Evolutionary conservation across 768 basidiomycete species (phyloP).

Genomic region (Leucogyrophana mollusca): DNA sequence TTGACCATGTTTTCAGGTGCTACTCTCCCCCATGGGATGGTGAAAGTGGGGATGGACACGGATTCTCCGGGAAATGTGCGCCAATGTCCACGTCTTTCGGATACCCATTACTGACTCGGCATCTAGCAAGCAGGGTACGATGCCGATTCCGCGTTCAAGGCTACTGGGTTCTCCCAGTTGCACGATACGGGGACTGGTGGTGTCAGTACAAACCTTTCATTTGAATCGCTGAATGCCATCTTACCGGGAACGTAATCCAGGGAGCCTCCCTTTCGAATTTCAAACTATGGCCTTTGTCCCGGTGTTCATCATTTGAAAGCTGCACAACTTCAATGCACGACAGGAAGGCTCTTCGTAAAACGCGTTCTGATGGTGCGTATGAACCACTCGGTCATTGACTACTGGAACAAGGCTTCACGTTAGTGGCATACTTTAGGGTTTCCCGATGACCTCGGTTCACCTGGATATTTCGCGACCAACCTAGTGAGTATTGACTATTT

Average conservation of each 20-base stretch:
- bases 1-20: slow-evolving; percentile 39
- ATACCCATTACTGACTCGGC: neutral
- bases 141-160: slow-evolving; percentile 30
- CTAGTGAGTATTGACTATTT: slow-evolving; percentile 34
- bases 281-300: slow-evolving; percentile 54
- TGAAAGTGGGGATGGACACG: slow-evolving; percentile 66
- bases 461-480: slow-evolving; percentile 66
- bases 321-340: slow-evolving; percentile 47
- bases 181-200: slow-evolving; percentile 57
- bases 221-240: no score
- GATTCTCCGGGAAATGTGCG: slow-evolving; percentile 60
- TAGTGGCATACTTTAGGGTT: slow-evolving; percentile 34
- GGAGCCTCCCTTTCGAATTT: slow-evolving; percentile 55
- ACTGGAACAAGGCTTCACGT: no score
- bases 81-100: neutral
- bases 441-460: slow-evolving; percentile 61
- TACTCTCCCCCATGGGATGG: slow-evolving; percentile 68
- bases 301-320: slow-evolving; percentile 51
- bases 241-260: neutral
- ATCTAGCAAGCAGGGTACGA: slow-evolving; percentile 40
- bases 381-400: no score
- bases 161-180: slow-evolving; percentile 61
- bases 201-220: slow-evolving; percentile 28
- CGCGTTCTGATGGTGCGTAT: slow-evolving; percentile 47
- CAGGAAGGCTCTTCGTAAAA: slow-evolving; percentile 47